Evolutionary conservation across 192 early-diverging fungal genomes (phyloP), one percentile per base, ranked within the genome.

Genomic region (Backusella mclennaniae): DNA sequence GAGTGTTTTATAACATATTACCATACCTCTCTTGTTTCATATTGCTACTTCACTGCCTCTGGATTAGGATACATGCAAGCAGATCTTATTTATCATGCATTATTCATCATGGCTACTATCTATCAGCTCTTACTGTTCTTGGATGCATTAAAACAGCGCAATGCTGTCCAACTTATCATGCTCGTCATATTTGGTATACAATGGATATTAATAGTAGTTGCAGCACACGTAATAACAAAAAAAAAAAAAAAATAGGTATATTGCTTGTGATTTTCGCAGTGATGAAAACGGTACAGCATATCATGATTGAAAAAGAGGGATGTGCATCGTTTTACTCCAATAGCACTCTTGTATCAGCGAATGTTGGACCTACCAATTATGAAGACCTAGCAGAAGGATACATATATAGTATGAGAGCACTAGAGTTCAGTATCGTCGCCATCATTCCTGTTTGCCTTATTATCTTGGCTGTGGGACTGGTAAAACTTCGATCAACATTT

Each of bases 271-370:
- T 70, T 41, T 70, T 70, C 21, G 23, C 69, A n/a, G 39, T 31
- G 36, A 70, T 70, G n/a, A 35, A 70, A 42, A 41, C 69, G 42
- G 39, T 70, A 23, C 69, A 70, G 26, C 69, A 70, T n/a, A 70
- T 38, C 11, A 38, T 42, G 8, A 35, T 70, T 23, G 69, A 70
- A 70, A 21, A 70, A 41, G 23, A 8, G 21, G 69, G 69, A 12
- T 70, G 69, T 70, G 23, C 69, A 42, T 42, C 12, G 15, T 66
- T 66, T 26, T 31, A 2, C 26, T 66, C 31, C 15, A 66, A 66
- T 23, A 31, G 4, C 11, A 66, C 63, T 66, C 23, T 66, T 11
- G 26, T 15, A 6, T n/a, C 67, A 36, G 5, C 0, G 5, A 36
- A 17, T 35, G 17, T n/a, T 15, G 33, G 5, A 19, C 31, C 67